Conservation (phyloP, 2,329 filamentous ascomycete species). For the Hypomyces rosellus region DNA sequence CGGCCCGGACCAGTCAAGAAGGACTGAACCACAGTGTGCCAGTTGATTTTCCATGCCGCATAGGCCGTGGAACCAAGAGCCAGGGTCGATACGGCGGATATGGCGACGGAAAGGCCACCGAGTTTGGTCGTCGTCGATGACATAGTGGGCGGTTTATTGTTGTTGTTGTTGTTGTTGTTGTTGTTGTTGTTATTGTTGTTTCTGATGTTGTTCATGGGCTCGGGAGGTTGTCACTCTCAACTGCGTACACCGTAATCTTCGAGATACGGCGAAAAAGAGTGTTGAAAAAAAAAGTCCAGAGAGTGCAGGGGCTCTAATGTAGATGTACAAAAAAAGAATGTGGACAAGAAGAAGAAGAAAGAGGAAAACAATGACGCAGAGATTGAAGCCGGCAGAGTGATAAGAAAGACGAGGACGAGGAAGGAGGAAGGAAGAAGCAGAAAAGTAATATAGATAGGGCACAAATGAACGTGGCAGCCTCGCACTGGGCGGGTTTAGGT, state of each 20-base stretch:
- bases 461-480: background rate
- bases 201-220: background rate
- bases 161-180: background rate
- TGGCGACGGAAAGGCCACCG: slow-evolving; percentile 25
- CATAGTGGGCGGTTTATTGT: slow-evolving; percentile 1
- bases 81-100: slow-evolving; percentile 38
- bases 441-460: background rate
- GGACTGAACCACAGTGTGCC: slow-evolving; percentile 28
- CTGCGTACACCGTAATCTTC: background rate
- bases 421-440: background rate
- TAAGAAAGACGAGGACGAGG: background rate
- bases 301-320: too few relatives aligned
- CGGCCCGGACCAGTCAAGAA: slow-evolving; percentile 51
- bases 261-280: slow-evolving; percentile 2
- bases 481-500: too few relatives aligned
- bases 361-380: background rate
- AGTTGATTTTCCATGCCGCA: slow-evolving; percentile 40
- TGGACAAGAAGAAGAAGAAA: background rate
- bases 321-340: background rate
- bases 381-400: background rate
- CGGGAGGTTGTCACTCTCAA: background rate
- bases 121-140: slow-evolving; percentile 25
- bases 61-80: slow-evolving; percentile 39
- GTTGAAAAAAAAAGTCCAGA: slow-evolving; percentile 4
- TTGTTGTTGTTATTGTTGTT: background rate